phyloP scores from a whole-genome alignment of 306 rosid species.

The Medicago truncatula region DNA sequence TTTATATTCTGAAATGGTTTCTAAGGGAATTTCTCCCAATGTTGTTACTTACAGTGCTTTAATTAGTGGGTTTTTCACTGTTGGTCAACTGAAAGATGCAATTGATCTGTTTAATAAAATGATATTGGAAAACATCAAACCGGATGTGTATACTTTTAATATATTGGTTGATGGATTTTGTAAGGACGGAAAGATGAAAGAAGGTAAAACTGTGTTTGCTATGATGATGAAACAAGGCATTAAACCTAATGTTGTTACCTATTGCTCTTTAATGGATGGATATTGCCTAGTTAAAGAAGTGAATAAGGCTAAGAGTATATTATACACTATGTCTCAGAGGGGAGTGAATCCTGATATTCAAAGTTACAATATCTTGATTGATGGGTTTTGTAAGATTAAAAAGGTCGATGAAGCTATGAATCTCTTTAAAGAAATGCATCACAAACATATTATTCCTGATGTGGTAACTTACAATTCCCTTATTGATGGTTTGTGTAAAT shows the following conservation, averaged over 20 bases:
- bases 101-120: background rate
- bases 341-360: background rate
- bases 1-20: constrained; percentile 17
- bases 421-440: background rate
- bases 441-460: background rate
- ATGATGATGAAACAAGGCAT: background rate
- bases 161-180: constrained; percentile 8
- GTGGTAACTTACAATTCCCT: background rate
- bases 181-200: background rate
- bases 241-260: background rate
- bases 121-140: background rate
- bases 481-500: constrained; percentile 10
- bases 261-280: background rate
- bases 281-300: background rate
- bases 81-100: background rate
- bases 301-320: background rate
- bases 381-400: background rate
- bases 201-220: background rate
- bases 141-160: background rate
- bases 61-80: background rate
- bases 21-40: background rate
- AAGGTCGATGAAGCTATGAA: background rate
- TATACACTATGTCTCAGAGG: background rate
- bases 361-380: background rate
- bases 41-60: background rate